Conservation (phyloP, 495 filamentous ascomycete genomes). For the Sordaria brevicollis region DNA sequence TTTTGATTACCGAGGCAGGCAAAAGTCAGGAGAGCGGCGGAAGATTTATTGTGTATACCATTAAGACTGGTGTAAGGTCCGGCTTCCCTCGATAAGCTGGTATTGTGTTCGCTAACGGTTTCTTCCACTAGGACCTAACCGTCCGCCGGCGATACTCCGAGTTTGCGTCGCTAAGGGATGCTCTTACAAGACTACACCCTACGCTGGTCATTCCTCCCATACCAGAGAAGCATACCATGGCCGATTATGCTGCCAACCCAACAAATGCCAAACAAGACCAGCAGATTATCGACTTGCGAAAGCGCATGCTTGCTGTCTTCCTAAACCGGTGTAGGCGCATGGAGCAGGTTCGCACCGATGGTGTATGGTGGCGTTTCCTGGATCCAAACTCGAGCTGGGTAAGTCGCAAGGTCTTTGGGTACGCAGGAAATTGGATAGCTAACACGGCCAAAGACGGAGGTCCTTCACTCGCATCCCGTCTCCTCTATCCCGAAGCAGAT, state of each 20-base stretch:
- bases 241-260: conserved; percentile 94
- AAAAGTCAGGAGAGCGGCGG: conserved; percentile 90
- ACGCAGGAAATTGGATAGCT: conserved; percentile 8
- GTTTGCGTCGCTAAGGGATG: conserved; percentile 84
- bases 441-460: conserved; percentile 62
- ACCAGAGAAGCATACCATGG: conserved; percentile 96
- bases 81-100: not conserved
- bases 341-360: conserved; percentile 88
- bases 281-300: conserved; percentile 88
- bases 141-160: conserved; percentile 93
- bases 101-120: conserved; percentile 9
- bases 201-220: conserved; percentile 94
- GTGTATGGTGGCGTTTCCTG: conserved; percentile 93
- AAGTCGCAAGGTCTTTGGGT: conserved; percentile 15
- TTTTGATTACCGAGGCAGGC: conserved; percentile 84
- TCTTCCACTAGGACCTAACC: conserved; percentile 64
- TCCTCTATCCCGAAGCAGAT: conserved; percentile 87
- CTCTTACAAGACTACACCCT: conserved; percentile 81
- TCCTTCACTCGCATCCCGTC: conserved; percentile 79
- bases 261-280: conserved; percentile 97
- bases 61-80: conserved; percentile 73
- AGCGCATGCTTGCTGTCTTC: conserved; percentile 93
- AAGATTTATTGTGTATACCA: conserved; percentile 90
- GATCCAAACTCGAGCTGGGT: conserved; percentile 99
- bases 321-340: conserved; percentile 85